Conservation (phyloP, 306 rosid genomes). For the Acmispon strigosus region DNA sequence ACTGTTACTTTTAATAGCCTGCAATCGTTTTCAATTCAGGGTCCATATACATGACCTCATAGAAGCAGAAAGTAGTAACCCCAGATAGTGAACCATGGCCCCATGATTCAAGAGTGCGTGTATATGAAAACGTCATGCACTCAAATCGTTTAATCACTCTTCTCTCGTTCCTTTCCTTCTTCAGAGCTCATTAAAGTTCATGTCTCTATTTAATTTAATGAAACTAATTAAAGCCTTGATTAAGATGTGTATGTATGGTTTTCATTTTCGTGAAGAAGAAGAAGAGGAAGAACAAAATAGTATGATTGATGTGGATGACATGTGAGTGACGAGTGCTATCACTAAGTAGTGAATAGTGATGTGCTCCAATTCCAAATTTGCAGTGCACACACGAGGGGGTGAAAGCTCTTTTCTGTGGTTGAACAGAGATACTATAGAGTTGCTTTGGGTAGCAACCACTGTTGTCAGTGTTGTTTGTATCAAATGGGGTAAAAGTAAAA, state of each 20-base stretch:
- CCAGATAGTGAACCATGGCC: background rate
- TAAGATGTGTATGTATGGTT: background rate
- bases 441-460: conserved; percentile 14
- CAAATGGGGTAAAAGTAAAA: conserved; percentile 21
- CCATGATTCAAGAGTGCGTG: conserved; percentile 12
- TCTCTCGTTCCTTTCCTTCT: too few species aligned
- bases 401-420: conserved; percentile 12
- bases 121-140: conserved; percentile 6
- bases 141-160: too few species aligned
- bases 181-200: background rate
- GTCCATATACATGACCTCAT: conserved; percentile 15
- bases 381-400: conserved; percentile 33
- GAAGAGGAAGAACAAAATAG: background rate
- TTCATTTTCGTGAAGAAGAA: background rate
- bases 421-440: conserved; percentile 25
- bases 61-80: conserved; percentile 11
- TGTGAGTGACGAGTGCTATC: conserved; percentile 13
- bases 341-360: background rate
- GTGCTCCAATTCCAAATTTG: conserved; percentile 10
- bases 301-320: conserved; percentile 12
- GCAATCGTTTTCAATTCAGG: background rate
- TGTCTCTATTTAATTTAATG: background rate
- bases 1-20: background rate
- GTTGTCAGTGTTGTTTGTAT: conserved; percentile 23
- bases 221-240: background rate